Percentiles rank a stretch among this genome's conserved stretches.
These are phyloP conservation scores for Arthrinium phaeospermum DNA, from an alignment of 2,329 filamentous ascomycete species.

Conservation along the genomic window DNA sequence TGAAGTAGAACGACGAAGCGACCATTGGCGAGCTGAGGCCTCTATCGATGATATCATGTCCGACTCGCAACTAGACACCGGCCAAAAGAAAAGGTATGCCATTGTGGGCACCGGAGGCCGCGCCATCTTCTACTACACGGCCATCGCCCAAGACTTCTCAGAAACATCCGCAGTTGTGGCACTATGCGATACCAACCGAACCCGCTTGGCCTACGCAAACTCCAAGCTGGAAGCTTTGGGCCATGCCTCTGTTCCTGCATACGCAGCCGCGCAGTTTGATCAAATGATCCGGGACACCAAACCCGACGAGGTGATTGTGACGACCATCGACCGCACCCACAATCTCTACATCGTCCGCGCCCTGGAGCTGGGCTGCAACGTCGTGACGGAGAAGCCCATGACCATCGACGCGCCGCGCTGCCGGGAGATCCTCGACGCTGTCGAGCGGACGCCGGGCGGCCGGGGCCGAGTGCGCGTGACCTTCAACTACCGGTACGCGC, in stretches of 20 bases:
- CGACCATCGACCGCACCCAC: slow-evolving; percentile 67
- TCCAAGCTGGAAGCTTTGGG: slow-evolving; percentile 51
- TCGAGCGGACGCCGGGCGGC: slow-evolving; percentile 48
- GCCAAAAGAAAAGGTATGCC: slow-evolving; percentile 52
- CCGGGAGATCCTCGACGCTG: slow-evolving; percentile 59
- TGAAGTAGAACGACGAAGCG: not conserved
- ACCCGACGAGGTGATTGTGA: slow-evolving; percentile 67
- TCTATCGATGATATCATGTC: not conserved
- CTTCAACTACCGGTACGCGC: slow-evolving; percentile 70
- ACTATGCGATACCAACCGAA: slow-evolving; percentile 66
- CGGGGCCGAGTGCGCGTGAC: slow-evolving; percentile 56
- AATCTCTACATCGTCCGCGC: slow-evolving; percentile 65
- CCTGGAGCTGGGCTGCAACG: slow-evolving; percentile 63
- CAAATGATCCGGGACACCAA: slow-evolving; percentile 61
- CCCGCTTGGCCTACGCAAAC: slow-evolving; percentile 63
- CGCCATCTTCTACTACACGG: slow-evolving; percentile 65
- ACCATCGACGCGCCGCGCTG: slow-evolving; percentile 64
- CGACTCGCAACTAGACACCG: not conserved
- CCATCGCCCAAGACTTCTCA: slow-evolving; percentile 59
- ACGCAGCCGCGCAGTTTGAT: slow-evolving; percentile 60
- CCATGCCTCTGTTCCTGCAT: slow-evolving; percentile 57
- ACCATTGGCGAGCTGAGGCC: too few species aligned
- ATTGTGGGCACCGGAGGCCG: slow-evolving; percentile 65
- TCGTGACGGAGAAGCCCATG: slow-evolving; percentile 71
- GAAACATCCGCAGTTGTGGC: slow-evolving; percentile 58